Base-by-base conservation (phyloP, 306 rosid species). In the Dicorynia guianensis region DNA sequence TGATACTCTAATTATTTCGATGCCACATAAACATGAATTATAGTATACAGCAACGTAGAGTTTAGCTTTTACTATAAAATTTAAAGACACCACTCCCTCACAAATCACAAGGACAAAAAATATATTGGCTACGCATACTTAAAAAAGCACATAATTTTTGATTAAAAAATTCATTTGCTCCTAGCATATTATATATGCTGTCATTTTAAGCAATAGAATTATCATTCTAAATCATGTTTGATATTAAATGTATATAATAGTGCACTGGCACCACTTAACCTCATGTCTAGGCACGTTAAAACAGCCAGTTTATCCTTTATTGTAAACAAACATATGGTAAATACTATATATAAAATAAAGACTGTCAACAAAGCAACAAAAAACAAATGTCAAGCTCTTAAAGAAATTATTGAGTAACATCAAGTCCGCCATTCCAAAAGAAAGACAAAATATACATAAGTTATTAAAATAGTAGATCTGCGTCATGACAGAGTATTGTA, bases 241-340 rank as follows among this genome's bases (percentile, higher is more conserved):
- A 79, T 19, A 71, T 54, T 25, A 60, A 17, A 49, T 40, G 52
- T 11, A 57, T 11, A 71, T 30, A 1, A 63, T 54, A 35, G 14
- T 13, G 7, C 17, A 40, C 76, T 19, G 30, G 30, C 30, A 25
- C 30, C 30, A 38, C 61, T 52, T 17, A 9, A 9, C 15, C 66
- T 38, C 50, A 18, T 50, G 48, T 18, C 50, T 39, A 48, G 65
- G 42, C 48, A 78, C 63, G 54, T 34, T n/a, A 18, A 34, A 67
- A 70, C 53, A 5, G 34, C 63, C 33, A 36, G 52, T 40, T 49
- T 48, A 69, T 38, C 11, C 48, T 47, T 60, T 60, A 48, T 47
- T 36, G 48, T 36, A 74, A 35, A 30, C 40, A 39, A 70, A 70
- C 8, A 5, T 40, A 39, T 18, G 53, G 62, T 48, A 61, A 34